These are phyloP conservation scores for Thoreauomyces humboldtii DNA, from an alignment of 192 early-diverging fungal species.

Conservation along the genomic window DNA sequence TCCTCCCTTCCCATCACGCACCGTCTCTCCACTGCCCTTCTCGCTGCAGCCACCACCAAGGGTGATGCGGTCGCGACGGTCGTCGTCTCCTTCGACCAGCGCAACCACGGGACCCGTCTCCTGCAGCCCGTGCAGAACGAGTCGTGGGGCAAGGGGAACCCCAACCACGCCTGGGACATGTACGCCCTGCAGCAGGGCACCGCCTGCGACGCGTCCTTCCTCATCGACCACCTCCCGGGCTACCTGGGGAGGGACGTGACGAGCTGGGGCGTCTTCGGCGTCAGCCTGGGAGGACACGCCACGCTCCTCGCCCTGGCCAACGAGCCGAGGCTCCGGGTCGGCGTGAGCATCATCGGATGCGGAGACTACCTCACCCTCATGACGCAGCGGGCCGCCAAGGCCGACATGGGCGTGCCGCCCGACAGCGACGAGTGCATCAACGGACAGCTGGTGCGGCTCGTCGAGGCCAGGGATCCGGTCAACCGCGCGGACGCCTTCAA, in stretches of 20 bases:
- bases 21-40: background rate
- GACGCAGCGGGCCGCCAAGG: slow-evolving; percentile 16
- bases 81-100: slow-evolving; percentile 51
- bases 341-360: slow-evolving; percentile 32
- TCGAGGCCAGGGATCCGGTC: slow-evolving; percentile 16
- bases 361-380: slow-evolving; percentile 38
- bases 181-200: slow-evolving; percentile 39
- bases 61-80: slow-evolving; percentile 6
- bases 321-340: slow-evolving; percentile 19
- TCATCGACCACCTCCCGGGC: slow-evolving; percentile 51
- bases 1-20: slow-evolving; percentile 4
- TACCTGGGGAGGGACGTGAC: slow-evolving; percentile 37
- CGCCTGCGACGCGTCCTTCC: slow-evolving; percentile 40
- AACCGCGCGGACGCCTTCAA: slow-evolving; percentile 2
- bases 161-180: slow-evolving; percentile 29
- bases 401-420: slow-evolving; percentile 17
- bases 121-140: slow-evolving; percentile 29
- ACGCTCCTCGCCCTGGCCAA: slow-evolving; percentile 1
- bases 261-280: slow-evolving; percentile 47
- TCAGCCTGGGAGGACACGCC: slow-evolving; percentile 44
- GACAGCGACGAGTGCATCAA: slow-evolving; percentile 3
- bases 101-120: slow-evolving; percentile 53
- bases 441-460: background rate
- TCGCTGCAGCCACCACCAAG: background rate
- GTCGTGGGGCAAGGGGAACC: slow-evolving; percentile 43